Conservation (phyloP, 345 rosid genomes). For the Sisymbrium altissimum region DNA sequence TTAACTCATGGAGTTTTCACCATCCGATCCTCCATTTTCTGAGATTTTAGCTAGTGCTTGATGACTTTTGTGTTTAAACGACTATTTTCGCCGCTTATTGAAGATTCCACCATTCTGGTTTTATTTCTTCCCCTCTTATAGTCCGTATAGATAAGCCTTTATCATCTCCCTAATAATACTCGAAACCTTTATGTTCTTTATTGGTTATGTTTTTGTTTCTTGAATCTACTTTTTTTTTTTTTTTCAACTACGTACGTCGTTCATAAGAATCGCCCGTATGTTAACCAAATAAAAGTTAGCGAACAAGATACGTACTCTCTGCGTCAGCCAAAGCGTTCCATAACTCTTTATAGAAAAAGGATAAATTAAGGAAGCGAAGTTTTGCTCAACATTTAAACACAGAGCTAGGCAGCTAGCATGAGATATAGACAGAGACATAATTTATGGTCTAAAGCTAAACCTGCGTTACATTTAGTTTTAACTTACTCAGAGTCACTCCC, state of each 20-base stretch:
- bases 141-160: neutral
- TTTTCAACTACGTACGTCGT: neutral
- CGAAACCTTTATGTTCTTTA: neutral
- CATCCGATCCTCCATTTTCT: neutral
- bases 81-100: neutral
- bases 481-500: constrained; percentile 55
- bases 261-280: neutral
- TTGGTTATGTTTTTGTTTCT: neutral
- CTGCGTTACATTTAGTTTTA: neutral
- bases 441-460: constrained; percentile 14
- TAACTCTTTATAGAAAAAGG: neutral
- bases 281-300: neutral
- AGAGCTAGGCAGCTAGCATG: constrained; percentile 7
- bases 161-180: neutral
- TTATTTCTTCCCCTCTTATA: neutral
- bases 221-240: neutral
- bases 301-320: neutral
- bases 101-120: neutral
- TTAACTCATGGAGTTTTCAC: neutral
- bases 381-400: constrained; percentile 1
- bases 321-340: constrained; percentile 12
- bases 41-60: neutral
- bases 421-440: constrained; percentile 19
- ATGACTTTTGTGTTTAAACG: neutral
- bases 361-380: neutral